These are phyloP conservation scores for Colletotrichum caudatum DNA, from an alignment of 2,329 filamentous ascomycete genomes.

Conservation along the genomic window DNA sequence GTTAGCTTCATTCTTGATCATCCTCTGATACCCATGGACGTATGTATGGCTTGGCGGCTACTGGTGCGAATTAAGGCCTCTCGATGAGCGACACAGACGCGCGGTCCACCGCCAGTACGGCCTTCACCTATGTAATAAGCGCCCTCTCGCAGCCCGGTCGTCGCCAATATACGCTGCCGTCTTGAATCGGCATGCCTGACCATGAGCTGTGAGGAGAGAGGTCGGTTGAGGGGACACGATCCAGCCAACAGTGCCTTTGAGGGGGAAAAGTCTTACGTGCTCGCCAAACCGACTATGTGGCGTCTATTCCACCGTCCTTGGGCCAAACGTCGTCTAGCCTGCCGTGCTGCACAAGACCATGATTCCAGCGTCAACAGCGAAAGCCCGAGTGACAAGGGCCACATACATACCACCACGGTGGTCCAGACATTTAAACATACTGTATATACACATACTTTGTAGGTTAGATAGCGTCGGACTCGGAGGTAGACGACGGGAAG, in stretches of 20 bases:
- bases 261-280: constrained; percentile 25
- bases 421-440: neutral
- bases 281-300: constrained; percentile 14
- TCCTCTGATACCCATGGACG: neutral
- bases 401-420: neutral
- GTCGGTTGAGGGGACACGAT: constrained; percentile 1
- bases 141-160: neutral
- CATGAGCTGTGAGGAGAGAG: neutral
- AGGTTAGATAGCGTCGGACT: neutral
- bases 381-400: no score
- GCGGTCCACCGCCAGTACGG: neutral
- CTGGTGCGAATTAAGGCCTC: neutral
- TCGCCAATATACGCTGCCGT: neutral
- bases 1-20: constrained; percentile 1
- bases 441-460: no score
- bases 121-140: neutral
- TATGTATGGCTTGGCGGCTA: constrained; percentile 2
- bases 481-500: neutral
- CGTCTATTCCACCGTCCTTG: neutral
- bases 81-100: constrained; percentile 6
- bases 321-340: constrained; percentile 2
- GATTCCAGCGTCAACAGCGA: no score
- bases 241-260: constrained; percentile 11
- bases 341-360: no score
- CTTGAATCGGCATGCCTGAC: neutral